Evolutionary conservation across 768 basidiomycete species (phyloP).

Genomic region (Polyporus arcularius): DNA sequence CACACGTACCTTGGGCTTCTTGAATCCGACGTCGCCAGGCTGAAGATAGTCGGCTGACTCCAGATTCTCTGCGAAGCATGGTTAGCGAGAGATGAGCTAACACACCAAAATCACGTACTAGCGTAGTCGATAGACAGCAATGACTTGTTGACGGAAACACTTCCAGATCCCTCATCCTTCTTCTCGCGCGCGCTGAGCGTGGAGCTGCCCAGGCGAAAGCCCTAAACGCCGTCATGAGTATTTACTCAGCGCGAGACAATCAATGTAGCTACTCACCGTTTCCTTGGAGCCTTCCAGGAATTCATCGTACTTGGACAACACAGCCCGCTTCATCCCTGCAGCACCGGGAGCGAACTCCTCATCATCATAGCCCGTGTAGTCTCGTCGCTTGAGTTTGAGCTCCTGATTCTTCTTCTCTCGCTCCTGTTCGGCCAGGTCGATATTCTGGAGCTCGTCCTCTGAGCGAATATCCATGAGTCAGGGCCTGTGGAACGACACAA

Average conservation of each 20-base stretch:
- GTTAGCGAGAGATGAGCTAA: neutral
- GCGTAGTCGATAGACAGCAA: conserved; percentile 86
- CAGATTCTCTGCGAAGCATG: conserved; percentile 66
- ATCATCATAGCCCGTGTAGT: conserved; percentile 96
- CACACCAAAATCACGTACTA: conserved; percentile 56
- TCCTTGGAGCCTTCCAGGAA: conserved; percentile 76
- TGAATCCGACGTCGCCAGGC: conserved; percentile 92
- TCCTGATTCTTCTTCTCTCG: conserved; percentile 77
- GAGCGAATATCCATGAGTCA: neutral
- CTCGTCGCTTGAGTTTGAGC: conserved; percentile 82
- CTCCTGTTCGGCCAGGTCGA: conserved; percentile 91
- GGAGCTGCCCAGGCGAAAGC: conserved; percentile 82
- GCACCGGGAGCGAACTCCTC: conserved; percentile 83
- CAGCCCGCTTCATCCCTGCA: conserved; percentile 77
- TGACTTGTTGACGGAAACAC: conserved; percentile 74
- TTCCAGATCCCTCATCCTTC: conserved; percentile 47
- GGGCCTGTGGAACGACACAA: neutral
- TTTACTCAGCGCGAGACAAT: conserved; percentile 1
- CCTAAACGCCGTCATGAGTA: conserved; percentile 45
- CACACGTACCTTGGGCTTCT: conserved; percentile 78
- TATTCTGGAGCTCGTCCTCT: conserved; percentile 98
- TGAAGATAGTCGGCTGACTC: conserved; percentile 86
- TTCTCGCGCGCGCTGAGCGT: conserved; percentile 39
- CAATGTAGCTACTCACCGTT: conserved; percentile 45
- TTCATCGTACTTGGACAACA: conserved; percentile 94